A percentile compares a stretch with the other conserved stretches of the same genome.
These are phyloP conservation scores for Fusarium multiceps DNA, from an alignment of 2,329 filamentous ascomycete genomes.

Conservation along the genomic window DNA sequence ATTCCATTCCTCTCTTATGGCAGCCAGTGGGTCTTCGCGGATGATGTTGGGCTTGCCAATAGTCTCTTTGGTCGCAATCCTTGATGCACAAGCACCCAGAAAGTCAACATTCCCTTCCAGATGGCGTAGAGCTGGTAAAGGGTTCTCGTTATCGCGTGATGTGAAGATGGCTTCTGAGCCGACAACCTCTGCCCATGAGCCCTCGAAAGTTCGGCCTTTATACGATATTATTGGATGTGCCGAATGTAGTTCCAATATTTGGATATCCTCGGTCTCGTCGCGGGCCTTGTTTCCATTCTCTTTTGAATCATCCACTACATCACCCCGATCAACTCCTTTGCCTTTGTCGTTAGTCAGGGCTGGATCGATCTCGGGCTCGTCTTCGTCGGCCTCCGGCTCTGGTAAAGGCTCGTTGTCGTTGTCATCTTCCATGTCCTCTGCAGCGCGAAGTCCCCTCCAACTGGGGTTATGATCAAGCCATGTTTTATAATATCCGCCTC, in stretches of 20 bases:
- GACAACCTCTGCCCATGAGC: constrained; percentile 83
- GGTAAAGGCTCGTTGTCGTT: constrained; percentile 49
- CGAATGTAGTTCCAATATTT: constrained; percentile 86
- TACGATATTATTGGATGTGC: constrained; percentile 82
- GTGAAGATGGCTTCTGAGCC: constrained; percentile 86
- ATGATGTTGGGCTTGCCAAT: constrained; percentile 62
- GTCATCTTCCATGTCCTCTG: constrained; percentile 46
- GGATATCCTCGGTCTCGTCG: constrained; percentile 61
- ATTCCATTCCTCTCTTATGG: constrained; percentile 57
- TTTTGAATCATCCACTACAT: constrained; percentile 17
- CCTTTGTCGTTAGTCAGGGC: constrained; percentile 39
- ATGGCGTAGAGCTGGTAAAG: constrained; percentile 61
- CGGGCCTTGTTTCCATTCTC: constrained; percentile 34
- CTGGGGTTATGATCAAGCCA: constrained; percentile 51
- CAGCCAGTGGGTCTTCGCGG: constrained; percentile 50
- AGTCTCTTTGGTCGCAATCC: constrained; percentile 75
- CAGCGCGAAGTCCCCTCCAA: constrained; percentile 22
- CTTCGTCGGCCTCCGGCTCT: constrained; percentile 52
- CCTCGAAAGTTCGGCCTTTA: constrained; percentile 80
- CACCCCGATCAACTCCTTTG: constrained; percentile 25
- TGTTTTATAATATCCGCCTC: constrained; percentile 61
- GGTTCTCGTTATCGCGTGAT: constrained; percentile 61
- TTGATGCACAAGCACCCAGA: constrained; percentile 75
- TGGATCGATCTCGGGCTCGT: constrained; percentile 43
- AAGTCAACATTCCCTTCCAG: constrained; percentile 73